Evolutionary conservation across 2,329 filamentous ascomycete species (phyloP), one percentile per base, ranked within the genome.

Genomic region (Chaetomium olivaceum): DNA sequence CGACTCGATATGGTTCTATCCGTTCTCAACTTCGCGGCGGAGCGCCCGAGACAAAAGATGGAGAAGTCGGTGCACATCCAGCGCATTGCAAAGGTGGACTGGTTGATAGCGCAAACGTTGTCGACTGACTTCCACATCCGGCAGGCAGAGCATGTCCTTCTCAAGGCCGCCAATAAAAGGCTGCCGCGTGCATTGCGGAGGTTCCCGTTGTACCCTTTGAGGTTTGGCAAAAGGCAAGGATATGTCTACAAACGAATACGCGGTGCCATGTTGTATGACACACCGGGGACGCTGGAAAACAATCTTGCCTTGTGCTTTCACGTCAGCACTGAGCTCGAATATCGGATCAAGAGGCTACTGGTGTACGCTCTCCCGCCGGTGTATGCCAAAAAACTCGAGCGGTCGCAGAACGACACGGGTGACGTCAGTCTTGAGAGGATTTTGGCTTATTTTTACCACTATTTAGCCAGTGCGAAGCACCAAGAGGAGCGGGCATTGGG

Each of bases 291-390:
- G 1, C 4, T n/a, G 0, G 52, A 61, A 19, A 25, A 69, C 31
- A 27, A 46, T 21, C 51, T 57, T 2, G 66, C 62, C 0, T n/a
- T 12, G 12, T 66, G 63, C 39, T 67, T 67, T 11, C 21, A 48
- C n/a, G 8, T 36, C 50, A 67, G 64, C 27, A 50, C 43, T 29
- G 65, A 65, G 36, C 33, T 71, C 19, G 66, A 68, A 27, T 11
- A 16, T 4, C 25, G 60, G 36, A 33, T 71, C n/a, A 69, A 64
- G 39, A 27, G 68, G 68, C 73, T 33, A 67, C 72, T 43, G 70
- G 23, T 68, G 5, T n/a, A 64, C 58, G 65, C 64, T 6, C 62
- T 65, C 21, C 61, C 67, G 52, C 12, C 23, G 57, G 0, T 21
- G 19, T 36, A 50, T 31, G 25, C 58, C 16, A 16, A n/a, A 1